Evolutionary conservation across 805 yeast species (phyloP).

Genomic region (Teunomyces lycoperdinae): DNA sequence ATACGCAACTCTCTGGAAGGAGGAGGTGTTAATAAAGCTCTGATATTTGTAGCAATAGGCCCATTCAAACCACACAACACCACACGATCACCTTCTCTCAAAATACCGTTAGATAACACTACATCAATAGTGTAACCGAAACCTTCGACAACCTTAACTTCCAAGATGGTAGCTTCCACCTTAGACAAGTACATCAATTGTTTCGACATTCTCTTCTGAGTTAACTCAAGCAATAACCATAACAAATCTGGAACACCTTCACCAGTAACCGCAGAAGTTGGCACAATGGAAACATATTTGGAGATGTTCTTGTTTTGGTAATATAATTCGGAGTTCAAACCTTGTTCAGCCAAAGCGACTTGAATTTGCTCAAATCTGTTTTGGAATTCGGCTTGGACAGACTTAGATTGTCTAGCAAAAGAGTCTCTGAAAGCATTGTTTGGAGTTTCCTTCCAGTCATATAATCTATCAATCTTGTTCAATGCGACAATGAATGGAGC

Average conservation of each 20-base stretch:
- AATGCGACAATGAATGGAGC: slow-evolving; percentile 97
- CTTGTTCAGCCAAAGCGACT: slow-evolving; percentile 94
- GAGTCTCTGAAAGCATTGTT: slow-evolving; percentile 97
- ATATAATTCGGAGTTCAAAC: slow-evolving; percentile 94
- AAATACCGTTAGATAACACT: slow-evolving; percentile 91
- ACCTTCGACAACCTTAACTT: slow-evolving; percentile 98
- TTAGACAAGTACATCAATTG: slow-evolving; percentile 94
- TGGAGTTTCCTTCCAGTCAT: slow-evolving; percentile 89
- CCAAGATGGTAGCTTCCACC: slow-evolving; percentile 94
- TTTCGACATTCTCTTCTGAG: slow-evolving; percentile 98
- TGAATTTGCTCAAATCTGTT: slow-evolving; percentile 82
- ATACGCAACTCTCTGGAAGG: slow-evolving; percentile 94
- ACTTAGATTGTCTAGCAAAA: slow-evolving; percentile 70
- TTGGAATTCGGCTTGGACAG: slow-evolving; percentile 91
- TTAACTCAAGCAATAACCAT: slow-evolving; percentile 90
- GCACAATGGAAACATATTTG: slow-evolving; percentile 92
- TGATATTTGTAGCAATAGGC: slow-evolving; percentile 92
- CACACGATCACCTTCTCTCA: slow-evolving; percentile 91
- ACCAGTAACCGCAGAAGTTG: slow-evolving; percentile 98
- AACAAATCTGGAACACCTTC: slow-evolving; percentile 99
- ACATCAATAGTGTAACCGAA: slow-evolving; percentile 98
- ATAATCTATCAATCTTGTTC: slow-evolving; percentile 95
- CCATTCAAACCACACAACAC: slow-evolving; percentile 98
- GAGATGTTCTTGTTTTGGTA: slow-evolving; percentile 93
- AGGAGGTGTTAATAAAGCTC: slow-evolving; percentile 97